Evolutionary conservation across 2,329 filamentous ascomycete species (phyloP).

Genomic region (Colletotrichum sp.): DNA sequence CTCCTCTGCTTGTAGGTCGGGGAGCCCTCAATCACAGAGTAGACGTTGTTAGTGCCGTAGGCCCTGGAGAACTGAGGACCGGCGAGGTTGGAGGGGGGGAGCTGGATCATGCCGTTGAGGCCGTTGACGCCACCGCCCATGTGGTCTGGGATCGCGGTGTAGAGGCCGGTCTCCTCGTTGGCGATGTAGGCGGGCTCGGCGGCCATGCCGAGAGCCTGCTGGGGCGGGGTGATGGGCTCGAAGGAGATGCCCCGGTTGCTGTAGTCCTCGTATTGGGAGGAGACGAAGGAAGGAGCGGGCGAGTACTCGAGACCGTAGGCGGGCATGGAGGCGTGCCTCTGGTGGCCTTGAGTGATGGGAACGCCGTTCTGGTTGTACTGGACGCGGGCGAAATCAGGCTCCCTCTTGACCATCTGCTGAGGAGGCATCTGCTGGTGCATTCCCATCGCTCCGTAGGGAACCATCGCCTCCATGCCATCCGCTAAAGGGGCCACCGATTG

Average conservation of each 20-base stretch:
- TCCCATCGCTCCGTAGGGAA: constrained; percentile 70
- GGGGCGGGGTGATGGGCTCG: constrained; percentile 94
- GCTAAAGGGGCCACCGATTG: constrained; percentile 61
- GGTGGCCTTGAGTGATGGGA: constrained; percentile 81
- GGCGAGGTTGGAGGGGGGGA: constrained; percentile 84
- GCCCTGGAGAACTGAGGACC: constrained; percentile 80
- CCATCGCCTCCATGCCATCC: constrained; percentile 75
- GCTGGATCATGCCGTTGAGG: constrained; percentile 88
- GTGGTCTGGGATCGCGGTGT: constrained; percentile 92
- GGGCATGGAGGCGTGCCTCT: constrained; percentile 98
- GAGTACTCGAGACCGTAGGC: constrained; percentile 96
- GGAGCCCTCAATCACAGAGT: constrained; percentile 96
- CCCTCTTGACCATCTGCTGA: constrained; percentile 81
- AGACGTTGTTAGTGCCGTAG: constrained; percentile 79
- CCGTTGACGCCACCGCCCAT: constrained; percentile 73
- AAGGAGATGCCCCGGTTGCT: constrained; percentile 95
- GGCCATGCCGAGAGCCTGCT: constrained; percentile 81
- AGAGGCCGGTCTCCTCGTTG: constrained; percentile 95
- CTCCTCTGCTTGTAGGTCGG: constrained; percentile 98
- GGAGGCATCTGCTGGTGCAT: constrained; percentile 22
- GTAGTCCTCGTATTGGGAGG: constrained; percentile 98
- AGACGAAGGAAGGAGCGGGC: constrained; percentile 95
- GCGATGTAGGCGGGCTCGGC: constrained; percentile 96
- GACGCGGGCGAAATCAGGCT: constrained; percentile 80
- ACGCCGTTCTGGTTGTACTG: constrained; percentile 94